A percentile compares a stretch with the other conserved stretches of the same genome.
These are phyloP conservation scores for Dalbergia cultrata DNA, from an alignment of 306 rosid genomes.

Conservation along the genomic window DNA sequence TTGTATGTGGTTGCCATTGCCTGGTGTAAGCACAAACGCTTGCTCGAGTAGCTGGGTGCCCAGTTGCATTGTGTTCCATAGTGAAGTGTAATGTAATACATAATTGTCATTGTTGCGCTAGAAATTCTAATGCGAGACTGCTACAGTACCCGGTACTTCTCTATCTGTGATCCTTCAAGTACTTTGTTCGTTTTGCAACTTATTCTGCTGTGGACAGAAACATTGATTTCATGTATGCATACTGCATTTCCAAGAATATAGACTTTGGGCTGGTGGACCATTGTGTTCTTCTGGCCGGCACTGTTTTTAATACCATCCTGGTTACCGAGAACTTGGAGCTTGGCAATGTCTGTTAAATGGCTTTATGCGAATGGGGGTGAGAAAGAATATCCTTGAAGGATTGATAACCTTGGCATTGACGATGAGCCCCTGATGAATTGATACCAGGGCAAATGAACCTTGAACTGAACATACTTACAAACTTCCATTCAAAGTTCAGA, in stretches of 20 bases:
- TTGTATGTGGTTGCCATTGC: constrained; percentile 84
- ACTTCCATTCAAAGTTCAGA: not conserved
- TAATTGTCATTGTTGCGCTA: not conserved
- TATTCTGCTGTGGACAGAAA: constrained; percentile 6
- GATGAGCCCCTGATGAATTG: constrained; percentile 15
- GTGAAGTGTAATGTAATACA: constrained; percentile 19
- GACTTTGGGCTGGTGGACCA: constrained; percentile 1
- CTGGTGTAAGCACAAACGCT: constrained; percentile 92
- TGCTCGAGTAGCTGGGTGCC: constrained; percentile 67
- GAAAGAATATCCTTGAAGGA: not conserved
- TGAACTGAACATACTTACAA: not conserved
- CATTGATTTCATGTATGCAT: not conserved
- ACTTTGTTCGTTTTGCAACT: constrained; percentile 23
- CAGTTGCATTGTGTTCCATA: constrained; percentile 27
- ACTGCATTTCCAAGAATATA: not conserved
- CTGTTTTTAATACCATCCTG: not conserved
- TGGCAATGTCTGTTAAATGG: not conserved
- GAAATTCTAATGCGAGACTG: not conserved
- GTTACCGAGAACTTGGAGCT: not conserved
- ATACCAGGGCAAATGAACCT: not conserved
- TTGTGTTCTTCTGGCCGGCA: constrained; percentile 11
- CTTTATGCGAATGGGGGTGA: not conserved
- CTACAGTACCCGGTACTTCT: not conserved
- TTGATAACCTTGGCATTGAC: not conserved
- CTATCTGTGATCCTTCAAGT: constrained; percentile 23